Evolutionary conservation across 2,329 filamentous ascomycete genomes (phyloP).

Genomic region (Fusarium guadeloupense): DNA sequence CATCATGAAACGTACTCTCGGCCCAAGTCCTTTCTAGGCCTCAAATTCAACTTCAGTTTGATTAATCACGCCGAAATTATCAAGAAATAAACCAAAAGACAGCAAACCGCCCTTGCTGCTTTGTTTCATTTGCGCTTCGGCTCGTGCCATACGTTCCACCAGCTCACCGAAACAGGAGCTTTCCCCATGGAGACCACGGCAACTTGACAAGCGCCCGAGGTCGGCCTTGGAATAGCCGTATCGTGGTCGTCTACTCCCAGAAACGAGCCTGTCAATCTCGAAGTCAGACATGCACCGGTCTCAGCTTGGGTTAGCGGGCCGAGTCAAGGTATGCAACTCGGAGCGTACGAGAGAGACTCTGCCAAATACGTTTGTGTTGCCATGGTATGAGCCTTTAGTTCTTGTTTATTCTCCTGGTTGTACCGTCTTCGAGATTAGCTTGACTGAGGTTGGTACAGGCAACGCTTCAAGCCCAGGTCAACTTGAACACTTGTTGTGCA

Average conservation of each 20-base stretch:
- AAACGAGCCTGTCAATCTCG: slow-evolving; percentile 41
- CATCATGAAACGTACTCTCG: slow-evolving; percentile 10
- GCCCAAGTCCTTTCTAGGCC: neutral
- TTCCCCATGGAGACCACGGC: slow-evolving; percentile 21
- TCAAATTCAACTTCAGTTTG: slow-evolving; percentile 6
- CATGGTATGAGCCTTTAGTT: slow-evolving; percentile 23
- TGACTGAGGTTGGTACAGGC: slow-evolving; percentile 30
- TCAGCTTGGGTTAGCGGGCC: slow-evolving; percentile 40
- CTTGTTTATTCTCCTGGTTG: slow-evolving; percentile 33
- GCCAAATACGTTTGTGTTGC: slow-evolving; percentile 31
- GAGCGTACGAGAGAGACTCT: slow-evolving; percentile 13
- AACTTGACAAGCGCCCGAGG: slow-evolving; percentile 25
- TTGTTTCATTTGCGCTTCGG: slow-evolving; percentile 18
- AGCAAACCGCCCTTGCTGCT: slow-evolving; percentile 22
- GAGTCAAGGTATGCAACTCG: slow-evolving; percentile 41
- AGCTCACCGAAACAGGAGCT: slow-evolving; percentile 24
- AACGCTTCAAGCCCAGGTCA: slow-evolving; percentile 13
- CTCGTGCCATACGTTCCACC: slow-evolving; percentile 31
- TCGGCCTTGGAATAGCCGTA: slow-evolving; percentile 18
- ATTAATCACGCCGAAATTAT: neutral
- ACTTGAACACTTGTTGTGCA: slow-evolving; percentile 10
- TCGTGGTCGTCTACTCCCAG: slow-evolving; percentile 30
- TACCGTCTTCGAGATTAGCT: slow-evolving; percentile 44
- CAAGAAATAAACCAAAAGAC: neutral
- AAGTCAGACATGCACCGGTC: slow-evolving; percentile 42